These are phyloP conservation scores for Bipolaris bicolor DNA, from an alignment of 2,329 filamentous ascomycete species.

Conservation along the genomic window DNA sequence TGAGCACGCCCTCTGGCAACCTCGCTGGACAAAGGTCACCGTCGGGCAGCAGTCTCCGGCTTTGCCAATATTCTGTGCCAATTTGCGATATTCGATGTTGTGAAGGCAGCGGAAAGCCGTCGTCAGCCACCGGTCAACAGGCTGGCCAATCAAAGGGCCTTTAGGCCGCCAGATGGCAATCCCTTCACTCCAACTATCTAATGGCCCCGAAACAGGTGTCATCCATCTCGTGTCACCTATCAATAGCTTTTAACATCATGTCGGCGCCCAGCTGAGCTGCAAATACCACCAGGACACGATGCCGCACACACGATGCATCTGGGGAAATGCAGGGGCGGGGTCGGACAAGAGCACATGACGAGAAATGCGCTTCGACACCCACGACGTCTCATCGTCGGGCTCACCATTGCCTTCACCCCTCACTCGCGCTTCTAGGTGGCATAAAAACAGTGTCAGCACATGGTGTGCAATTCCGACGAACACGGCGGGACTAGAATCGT, in stretches of 20 bases:
- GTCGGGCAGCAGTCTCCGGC: background rate
- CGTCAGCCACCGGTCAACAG: conserved; percentile 16
- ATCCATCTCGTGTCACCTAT: conserved; percentile 13
- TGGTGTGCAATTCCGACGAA: background rate
- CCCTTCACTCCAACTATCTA: conserved; percentile 6
- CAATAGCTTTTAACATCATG: conserved; percentile 3
- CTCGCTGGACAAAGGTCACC: background rate
- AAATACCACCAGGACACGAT: conserved; percentile 5
- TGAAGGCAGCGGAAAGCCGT: background rate
- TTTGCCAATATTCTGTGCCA: background rate
- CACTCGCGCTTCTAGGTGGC: background rate
- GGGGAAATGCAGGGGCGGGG: conserved; percentile 12
- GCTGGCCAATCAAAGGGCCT: conserved; percentile 17
- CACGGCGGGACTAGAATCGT: background rate
- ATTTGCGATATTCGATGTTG: conserved; percentile 1
- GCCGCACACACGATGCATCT: conserved; percentile 8
- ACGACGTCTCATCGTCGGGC: background rate
- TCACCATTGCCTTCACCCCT: background rate
- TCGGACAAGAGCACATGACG: background rate
- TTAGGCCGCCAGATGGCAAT: conserved; percentile 11
- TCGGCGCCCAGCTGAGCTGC: conserved; percentile 4
- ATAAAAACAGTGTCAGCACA: background rate
- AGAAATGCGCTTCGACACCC: background rate
- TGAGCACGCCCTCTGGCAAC: background rate
- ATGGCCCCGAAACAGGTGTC: conserved; percentile 12